phyloP scores from a whole-genome alignment of 1,284 basidiomycete species.

The Malassezia sympodialis region DNA sequence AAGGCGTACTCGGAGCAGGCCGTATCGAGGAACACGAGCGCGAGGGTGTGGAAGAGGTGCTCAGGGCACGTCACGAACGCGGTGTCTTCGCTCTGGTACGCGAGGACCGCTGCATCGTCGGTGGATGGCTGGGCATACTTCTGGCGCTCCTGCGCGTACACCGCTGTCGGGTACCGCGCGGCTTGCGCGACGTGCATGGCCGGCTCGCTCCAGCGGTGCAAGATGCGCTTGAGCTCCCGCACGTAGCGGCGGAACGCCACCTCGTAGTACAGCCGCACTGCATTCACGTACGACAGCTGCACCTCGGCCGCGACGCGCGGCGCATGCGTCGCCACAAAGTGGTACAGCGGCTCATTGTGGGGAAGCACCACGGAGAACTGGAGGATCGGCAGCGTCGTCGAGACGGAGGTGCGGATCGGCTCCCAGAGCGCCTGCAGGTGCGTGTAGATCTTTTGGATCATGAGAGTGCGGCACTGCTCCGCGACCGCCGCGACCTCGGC shows the following conservation, averaged over 20 bases:
- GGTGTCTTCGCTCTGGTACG: slow-evolving; percentile 39
- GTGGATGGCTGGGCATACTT: slow-evolving; percentile 7
- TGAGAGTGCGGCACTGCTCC: slow-evolving; percentile 61
- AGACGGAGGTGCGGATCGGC: slow-evolving; percentile 70
- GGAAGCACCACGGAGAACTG: slow-evolving; percentile 80
- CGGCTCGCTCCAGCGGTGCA: slow-evolving; percentile 27
- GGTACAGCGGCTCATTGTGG: slow-evolving; percentile 59
- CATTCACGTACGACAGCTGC: slow-evolving; percentile 72
- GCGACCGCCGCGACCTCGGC: slow-evolving; percentile 69
- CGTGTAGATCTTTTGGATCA: slow-evolving; percentile 63
- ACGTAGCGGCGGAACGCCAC: slow-evolving; percentile 86
- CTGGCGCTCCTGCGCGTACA: slow-evolving; percentile 5
- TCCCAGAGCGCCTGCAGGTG: slow-evolving; percentile 75
- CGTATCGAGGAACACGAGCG: slow-evolving; percentile 40
- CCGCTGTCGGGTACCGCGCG: neutral
- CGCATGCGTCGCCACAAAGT: slow-evolving; percentile 74
- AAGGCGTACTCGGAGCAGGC: slow-evolving; percentile 43
- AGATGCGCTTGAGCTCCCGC: slow-evolving; percentile 51
- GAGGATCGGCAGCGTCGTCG: slow-evolving; percentile 83
- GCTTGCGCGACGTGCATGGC: neutral
- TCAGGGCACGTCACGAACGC: slow-evolving; percentile 28
- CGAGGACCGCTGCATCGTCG: slow-evolving; percentile 19
- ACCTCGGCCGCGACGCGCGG: slow-evolving; percentile 75
- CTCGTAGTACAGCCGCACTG: slow-evolving; percentile 84
- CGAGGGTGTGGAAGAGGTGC: slow-evolving; percentile 36